Evolutionary conservation across 1,284 basidiomycete genomes (phyloP), one percentile per base, ranked within the genome.

Genomic region (Apiotrichum montevideense): DNA sequence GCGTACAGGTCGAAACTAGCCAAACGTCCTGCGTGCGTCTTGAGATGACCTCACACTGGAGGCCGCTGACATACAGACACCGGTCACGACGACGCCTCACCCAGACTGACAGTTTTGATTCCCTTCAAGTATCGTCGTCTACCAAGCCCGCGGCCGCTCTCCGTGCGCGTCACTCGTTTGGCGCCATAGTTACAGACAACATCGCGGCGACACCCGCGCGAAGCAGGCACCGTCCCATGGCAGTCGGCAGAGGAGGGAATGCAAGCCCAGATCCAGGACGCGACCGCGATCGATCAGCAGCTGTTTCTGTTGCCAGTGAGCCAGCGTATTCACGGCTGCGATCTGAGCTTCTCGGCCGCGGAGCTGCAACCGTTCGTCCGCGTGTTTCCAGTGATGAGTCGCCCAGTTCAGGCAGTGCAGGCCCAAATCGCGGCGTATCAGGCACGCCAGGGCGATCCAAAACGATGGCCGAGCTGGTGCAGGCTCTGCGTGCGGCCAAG

Each of bases 261-360:
- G 52, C 29, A 9, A 39, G 45, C 9, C 47, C 51, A 46, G 42
- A 52, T 15, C 35, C 45, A 47, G 29, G 29, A 29, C 37, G 45
- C 10, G 35, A 40, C 15, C 9, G 37, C 6, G 47, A 46, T 5
- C 21, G 10, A 4, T 37, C 45, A 39, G 34, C 51, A 14, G 56
- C 51, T 21, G 58, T 55, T 32, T 67, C 65, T 0, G 65, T 68
- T 1, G 56, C 54, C 13, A 68, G 66, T 45, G 72, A 74, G 54
- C 72, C 71, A 9, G 68, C 71, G 3, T 73, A 72, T 53, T 65
- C 65, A 2, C 59, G 71, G 3, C 51, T 72, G 35, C 51, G 68
- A 14, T 59, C 59, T 5, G 72, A 74, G 55, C 55, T 72, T 42
- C 62, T 35, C 10, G 46, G 32, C 50, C 40, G 40, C 41, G 21